A percentile compares a stretch with the other conserved stretches of the same genome.
phyloP scores from a whole-genome alignment of 2,329 filamentous ascomycete species.

The Botrytis tulipae region DNA sequence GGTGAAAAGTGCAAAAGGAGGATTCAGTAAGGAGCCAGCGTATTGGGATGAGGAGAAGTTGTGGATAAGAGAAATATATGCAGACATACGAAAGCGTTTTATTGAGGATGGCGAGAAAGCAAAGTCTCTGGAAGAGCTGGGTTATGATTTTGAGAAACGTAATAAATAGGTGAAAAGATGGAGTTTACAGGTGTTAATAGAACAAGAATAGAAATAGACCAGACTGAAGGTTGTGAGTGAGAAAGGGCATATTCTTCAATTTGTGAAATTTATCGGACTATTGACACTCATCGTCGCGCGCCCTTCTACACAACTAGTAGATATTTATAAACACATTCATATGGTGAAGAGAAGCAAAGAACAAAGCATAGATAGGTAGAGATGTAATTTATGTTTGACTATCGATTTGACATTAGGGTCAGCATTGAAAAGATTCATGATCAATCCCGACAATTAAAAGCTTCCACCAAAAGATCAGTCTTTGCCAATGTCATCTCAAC shows the following conservation, averaged over 20 bases:
- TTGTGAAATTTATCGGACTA: not conserved
- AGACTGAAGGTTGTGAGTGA: not conserved
- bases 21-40: slow-evolving; percentile 63
- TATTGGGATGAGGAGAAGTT: slow-evolving; percentile 68
- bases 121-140: slow-evolving; percentile 67
- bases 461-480: slow-evolving; percentile 6
- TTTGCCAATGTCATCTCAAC: slow-evolving; percentile 48
- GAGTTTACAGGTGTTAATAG: not conserved
- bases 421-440: not conserved
- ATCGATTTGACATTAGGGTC: slow-evolving; percentile 3
- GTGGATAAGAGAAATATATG: slow-evolving; percentile 69
- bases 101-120: slow-evolving; percentile 62
- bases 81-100: slow-evolving; percentile 70
- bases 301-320: not conserved
- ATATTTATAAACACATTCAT: not conserved
- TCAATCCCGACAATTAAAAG: not conserved
- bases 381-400: not conserved
- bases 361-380: not conserved
- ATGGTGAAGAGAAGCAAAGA: not conserved
- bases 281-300: not conserved
- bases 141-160: slow-evolving; percentile 52
- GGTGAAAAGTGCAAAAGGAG: slow-evolving; percentile 50
- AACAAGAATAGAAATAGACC: not conserved
- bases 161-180: not conserved
- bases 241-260: not conserved